Evolutionary conservation across 352 stramenopile species (phyloP).

Genomic region (Phytopythium chamaehyphon): DNA sequence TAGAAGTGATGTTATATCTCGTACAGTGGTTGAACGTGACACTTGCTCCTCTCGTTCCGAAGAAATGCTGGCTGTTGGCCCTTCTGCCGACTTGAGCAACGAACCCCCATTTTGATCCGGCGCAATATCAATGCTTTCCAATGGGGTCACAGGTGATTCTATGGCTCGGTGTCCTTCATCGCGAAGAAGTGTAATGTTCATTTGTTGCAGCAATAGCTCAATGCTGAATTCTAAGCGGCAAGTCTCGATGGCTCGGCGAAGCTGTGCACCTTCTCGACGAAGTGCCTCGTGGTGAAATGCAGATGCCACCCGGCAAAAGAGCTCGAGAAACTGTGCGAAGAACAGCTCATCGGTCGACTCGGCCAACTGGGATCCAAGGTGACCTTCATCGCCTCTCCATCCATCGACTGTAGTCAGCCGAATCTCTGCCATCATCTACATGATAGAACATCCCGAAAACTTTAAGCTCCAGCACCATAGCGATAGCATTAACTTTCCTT

Average conservation of each 20-base stretch:
- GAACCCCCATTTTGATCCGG: too few species aligned
- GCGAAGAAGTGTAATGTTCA: constrained; percentile 37
- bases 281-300: constrained; percentile 45
- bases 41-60: too few species aligned
- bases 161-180: background rate
- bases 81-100: too few species aligned
- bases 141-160: background rate
- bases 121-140: too few species aligned
- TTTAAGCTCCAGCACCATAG: background rate
- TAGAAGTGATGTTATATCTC: constrained; percentile 9
- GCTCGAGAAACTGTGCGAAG: constrained; percentile 63
- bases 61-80: too few species aligned
- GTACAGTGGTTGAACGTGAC: too few species aligned
- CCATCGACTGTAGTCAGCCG: constrained; percentile 6
- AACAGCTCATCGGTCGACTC: constrained; percentile 14
- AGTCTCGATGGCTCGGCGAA: constrained; percentile 47
- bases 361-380: background rate
- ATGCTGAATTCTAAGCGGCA: constrained; percentile 65
- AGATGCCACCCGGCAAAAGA: constrained; percentile 56
- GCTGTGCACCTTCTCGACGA: constrained; percentile 40
- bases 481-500: background rate
- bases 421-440: constrained; percentile 16
- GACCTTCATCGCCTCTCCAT: constrained; percentile 3
- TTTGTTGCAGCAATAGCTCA: constrained; percentile 51
- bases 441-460: too few species aligned